A percentile compares a stretch with the other conserved stretches of the same genome.
Conservation (phyloP, 768 basidiomycete genomes). For the Xerocomus brunneocitrinus region DNA sequence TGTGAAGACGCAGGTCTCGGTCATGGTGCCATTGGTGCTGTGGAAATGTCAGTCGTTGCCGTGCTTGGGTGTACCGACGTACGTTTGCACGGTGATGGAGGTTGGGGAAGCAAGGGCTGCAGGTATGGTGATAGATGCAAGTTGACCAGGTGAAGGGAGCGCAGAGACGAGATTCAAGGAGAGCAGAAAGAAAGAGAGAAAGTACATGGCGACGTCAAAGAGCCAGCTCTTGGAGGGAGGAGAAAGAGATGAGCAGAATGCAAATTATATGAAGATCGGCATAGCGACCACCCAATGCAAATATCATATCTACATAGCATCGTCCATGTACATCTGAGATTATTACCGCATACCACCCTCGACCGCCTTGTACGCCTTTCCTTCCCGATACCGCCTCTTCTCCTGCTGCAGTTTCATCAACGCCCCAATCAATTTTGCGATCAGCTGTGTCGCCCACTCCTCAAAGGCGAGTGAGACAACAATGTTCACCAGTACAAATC, state of each 20-base stretch:
- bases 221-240: conserved; percentile 34
- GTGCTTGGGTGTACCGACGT: conserved; percentile 16
- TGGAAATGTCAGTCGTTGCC: background rate
- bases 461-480: conserved; percentile 71
- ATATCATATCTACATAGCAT: background rate
- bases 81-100: conserved; percentile 39
- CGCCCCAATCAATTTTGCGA: conserved; percentile 52
- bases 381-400: conserved; percentile 50
- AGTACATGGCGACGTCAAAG: conserved; percentile 28
- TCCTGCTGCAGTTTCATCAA: conserved; percentile 39
- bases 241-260: background rate
- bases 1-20: conserved; percentile 55
- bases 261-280: conserved; percentile 10
- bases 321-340: background rate
- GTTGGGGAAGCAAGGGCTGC: conserved; percentile 30
- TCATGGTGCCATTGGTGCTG: conserved; percentile 48
- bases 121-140: conserved; percentile 13
- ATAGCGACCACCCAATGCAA: conserved; percentile 14
- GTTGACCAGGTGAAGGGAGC: conserved; percentile 26
- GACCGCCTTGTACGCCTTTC: conserved; percentile 82
- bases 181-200: conserved; percentile 23
- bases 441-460: conserved; percentile 58
- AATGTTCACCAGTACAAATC: conserved; percentile 67
- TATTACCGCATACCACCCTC: conserved; percentile 59
- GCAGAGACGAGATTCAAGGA: conserved; percentile 25